Conservation (phyloP, 1,284 basidiomycete genomes). For the Garcileccinum viscosum region DNA sequence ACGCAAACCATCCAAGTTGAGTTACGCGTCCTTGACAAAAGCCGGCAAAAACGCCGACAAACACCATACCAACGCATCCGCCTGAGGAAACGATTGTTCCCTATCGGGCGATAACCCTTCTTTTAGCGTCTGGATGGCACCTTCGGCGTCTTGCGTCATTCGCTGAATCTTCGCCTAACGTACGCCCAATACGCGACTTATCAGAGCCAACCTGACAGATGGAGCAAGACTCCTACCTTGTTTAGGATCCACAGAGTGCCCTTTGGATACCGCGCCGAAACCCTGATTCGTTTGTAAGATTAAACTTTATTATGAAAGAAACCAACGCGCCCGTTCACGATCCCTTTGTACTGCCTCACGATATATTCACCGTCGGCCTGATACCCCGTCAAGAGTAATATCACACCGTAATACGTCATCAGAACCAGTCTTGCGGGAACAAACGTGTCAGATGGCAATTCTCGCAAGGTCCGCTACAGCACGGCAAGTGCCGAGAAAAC, state of each 20-base stretch:
- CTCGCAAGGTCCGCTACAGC: background rate
- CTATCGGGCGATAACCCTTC: constrained; percentile 61
- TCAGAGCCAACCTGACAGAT: background rate
- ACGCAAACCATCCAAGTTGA: background rate
- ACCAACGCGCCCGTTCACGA: constrained; percentile 61
- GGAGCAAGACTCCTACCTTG: constrained; percentile 47
- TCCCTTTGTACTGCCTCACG: constrained; percentile 63
- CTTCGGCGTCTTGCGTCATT: constrained; percentile 67
- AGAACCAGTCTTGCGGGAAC: constrained; percentile 60
- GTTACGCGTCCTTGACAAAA: background rate
- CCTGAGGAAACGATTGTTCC: constrained; percentile 65
- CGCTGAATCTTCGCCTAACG: constrained; percentile 76
- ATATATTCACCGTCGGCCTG: constrained; percentile 74
- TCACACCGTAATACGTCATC: constrained; percentile 79
- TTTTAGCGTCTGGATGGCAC: constrained; percentile 67
- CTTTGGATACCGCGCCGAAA: constrained; percentile 65
- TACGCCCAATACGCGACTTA: background rate
- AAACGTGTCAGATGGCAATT: background rate
- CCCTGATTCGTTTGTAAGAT: constrained; percentile 34
- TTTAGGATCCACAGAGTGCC: constrained; percentile 81
- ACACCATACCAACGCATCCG: constrained; percentile 64
- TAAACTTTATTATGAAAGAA: background rate
- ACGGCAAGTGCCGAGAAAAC: background rate
- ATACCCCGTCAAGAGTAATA: constrained; percentile 72
- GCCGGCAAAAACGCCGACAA: background rate